Conservation (phyloP, 2,329 filamentous ascomycete species). For the Colletotrichum simmondsii region DNA sequence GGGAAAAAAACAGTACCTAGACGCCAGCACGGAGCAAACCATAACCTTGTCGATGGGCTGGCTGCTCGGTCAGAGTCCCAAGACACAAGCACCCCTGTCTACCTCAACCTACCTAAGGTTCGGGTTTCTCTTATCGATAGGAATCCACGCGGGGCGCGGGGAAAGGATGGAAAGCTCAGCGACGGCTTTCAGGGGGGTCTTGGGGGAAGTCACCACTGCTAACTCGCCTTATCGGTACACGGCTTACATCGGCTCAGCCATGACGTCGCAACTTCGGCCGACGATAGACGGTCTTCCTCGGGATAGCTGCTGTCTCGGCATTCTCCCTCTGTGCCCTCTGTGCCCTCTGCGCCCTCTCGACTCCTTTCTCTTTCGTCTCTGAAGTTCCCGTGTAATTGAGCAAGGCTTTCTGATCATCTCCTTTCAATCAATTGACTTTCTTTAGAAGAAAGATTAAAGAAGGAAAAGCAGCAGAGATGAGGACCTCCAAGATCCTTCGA, state of each 20-base stretch:
- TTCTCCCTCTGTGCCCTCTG: slow-evolving; percentile 5
- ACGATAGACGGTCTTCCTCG: slow-evolving; percentile 30
- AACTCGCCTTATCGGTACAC: background rate
- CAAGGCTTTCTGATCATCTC: background rate
- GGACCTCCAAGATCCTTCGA: slow-evolving; percentile 42
- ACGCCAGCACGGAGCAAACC: slow-evolving; percentile 22
- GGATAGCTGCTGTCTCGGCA: slow-evolving; percentile 18
- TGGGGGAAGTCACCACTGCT: background rate
- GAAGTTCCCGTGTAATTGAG: background rate
- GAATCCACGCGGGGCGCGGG: background rate
- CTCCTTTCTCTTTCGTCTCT: background rate
- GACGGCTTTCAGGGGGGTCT: background rate
- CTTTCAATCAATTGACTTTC: background rate
- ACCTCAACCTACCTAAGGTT: background rate
- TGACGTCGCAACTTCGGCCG: slow-evolving; percentile 37
- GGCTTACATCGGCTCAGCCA: slow-evolving; percentile 49
- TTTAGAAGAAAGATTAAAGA: background rate
- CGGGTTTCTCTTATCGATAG: background rate
- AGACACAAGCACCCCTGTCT: background rate
- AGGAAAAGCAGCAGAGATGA: background rate
- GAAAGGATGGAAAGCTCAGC: background rate
- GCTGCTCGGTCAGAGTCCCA: too few relatives aligned
- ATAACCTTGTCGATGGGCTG: slow-evolving; percentile 15
- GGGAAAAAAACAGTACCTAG: background rate
- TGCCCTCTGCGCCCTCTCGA: background rate